phyloP scores from a whole-genome alignment of 2,329 filamentous ascomycete genomes.

The Sordariomycetes sp. region DNA sequence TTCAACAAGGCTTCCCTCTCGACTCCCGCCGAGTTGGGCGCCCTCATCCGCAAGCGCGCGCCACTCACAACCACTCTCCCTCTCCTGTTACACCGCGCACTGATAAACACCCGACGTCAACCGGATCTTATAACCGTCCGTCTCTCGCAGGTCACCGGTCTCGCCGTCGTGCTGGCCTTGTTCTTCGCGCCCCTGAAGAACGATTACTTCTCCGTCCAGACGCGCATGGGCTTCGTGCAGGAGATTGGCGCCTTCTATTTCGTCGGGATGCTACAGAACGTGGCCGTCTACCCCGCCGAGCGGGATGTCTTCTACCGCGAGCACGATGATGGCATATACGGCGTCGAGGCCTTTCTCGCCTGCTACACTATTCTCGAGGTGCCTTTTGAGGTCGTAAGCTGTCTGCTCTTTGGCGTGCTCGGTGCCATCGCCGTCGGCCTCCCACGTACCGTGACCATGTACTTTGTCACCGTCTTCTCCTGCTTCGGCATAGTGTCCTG shows the following conservation, averaged over 20 bases:
- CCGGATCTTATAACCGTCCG: constrained; percentile 55
- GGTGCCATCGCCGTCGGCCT: constrained; percentile 57
- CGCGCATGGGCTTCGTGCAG: constrained; percentile 64
- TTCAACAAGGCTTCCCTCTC: constrained; percentile 39
- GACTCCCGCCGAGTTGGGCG: constrained; percentile 63
- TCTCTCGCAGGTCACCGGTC: constrained; percentile 56
- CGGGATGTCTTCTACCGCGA: constrained; percentile 71
- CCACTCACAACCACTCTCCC: constrained; percentile 56
- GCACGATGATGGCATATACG: constrained; percentile 64
- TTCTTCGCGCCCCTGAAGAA: constrained; percentile 65
- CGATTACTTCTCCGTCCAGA: constrained; percentile 63
- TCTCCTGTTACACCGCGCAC: constrained; percentile 56
- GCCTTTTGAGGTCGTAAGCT: constrained; percentile 60
- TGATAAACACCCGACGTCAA: constrained; percentile 61
- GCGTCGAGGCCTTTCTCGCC: constrained; percentile 60
- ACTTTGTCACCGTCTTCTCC: constrained; percentile 59
- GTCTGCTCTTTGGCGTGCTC: constrained; percentile 56
- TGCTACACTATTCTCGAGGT: constrained; percentile 63
- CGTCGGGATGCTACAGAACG: constrained; percentile 72
- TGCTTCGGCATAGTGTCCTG: constrained; percentile 66
- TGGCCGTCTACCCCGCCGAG: constrained; percentile 63
- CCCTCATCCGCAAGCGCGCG: constrained; percentile 53
- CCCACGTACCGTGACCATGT: constrained; percentile 51
- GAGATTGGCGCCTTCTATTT: constrained; percentile 65
- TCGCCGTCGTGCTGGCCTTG: constrained; percentile 53